Evolutionary conservation across 129 eudicot genomes (phyloP).

Genomic region (Saposhnikovia divaricata): DNA sequence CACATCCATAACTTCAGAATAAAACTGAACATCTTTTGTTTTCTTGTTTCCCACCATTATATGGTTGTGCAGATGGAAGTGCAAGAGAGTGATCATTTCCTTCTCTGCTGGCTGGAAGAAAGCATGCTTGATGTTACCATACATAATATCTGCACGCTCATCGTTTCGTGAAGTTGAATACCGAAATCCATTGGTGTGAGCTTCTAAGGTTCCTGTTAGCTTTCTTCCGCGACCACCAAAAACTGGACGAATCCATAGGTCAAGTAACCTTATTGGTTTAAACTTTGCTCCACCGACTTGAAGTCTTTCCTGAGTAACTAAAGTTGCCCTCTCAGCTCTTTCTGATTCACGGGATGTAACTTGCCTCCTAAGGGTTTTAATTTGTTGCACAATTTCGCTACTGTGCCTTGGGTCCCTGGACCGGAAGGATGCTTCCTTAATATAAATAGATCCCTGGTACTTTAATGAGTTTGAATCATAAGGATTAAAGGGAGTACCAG

Average conservation of each 20-base stretch:
- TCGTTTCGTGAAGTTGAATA: conserved; percentile 47
- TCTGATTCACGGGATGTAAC: conserved; percentile 49
- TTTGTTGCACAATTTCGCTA: conserved; percentile 39
- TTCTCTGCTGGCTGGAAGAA: conserved; percentile 58
- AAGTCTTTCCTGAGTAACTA: conserved; percentile 53
- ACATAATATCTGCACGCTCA: conserved; percentile 45
- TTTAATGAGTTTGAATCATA: conserved; percentile 35
- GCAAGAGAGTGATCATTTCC: conserved; percentile 50
- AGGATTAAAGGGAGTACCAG: conserved; percentile 48
- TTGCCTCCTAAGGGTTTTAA: conserved; percentile 42
- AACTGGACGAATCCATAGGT: conserved; percentile 51
- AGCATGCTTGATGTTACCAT: conserved; percentile 47
- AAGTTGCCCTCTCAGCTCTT: conserved; percentile 53
- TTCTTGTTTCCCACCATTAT: conserved; percentile 60
- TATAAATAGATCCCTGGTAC: conserved; percentile 41
- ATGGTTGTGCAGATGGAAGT: conserved; percentile 50
- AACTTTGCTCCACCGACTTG: conserved; percentile 33
- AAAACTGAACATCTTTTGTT: conserved; percentile 53
- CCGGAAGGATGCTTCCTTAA: conserved; percentile 51
- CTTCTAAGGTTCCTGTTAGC: conserved; percentile 45
- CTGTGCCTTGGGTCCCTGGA: conserved; percentile 55
- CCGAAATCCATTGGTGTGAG: conserved; percentile 44
- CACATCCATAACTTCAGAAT: conserved; percentile 53
- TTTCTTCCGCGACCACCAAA: conserved; percentile 57
- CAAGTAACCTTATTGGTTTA: conserved; percentile 37